phyloP scores from a whole-genome alignment of 805 yeast genomes.

The Zygosaccharomyces rouxii region DNA sequence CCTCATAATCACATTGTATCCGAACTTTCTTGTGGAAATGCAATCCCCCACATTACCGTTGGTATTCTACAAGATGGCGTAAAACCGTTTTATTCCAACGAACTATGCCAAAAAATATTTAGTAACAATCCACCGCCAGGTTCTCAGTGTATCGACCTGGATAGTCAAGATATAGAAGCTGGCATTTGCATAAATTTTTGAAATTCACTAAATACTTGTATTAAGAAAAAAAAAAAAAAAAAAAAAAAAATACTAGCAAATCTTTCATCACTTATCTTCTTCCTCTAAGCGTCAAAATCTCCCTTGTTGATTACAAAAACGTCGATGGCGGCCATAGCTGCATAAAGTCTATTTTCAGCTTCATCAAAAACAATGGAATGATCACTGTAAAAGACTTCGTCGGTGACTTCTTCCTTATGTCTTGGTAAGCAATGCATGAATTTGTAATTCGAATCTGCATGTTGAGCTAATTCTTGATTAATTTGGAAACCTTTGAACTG shows the following conservation, averaged over 20 bases:
- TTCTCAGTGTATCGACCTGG: conserved; percentile 13
- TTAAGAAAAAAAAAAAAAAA: background rate
- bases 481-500: conserved; percentile 89
- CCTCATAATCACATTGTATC: conserved; percentile 11
- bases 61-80: conserved; percentile 49
- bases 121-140: conserved; percentile 6
- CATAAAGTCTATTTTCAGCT: conserved; percentile 93
- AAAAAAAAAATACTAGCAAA: background rate
- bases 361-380: conserved; percentile 87
- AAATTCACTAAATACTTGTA: background rate
- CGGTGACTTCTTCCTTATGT: conserved; percentile 89
- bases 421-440: conserved; percentile 99
- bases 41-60: conserved; percentile 65
- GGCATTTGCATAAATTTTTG: conserved; percentile 22
- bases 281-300: conserved; percentile 35
- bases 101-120: conserved; percentile 27
- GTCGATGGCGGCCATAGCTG: conserved; percentile 92
- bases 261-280: background rate
- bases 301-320: conserved; percentile 86
- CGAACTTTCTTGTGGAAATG: conserved; percentile 38
- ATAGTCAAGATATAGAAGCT: conserved; percentile 12
- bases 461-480: conserved; percentile 53
- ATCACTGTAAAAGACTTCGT: conserved; percentile 83
- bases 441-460: conserved; percentile 69
- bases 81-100: conserved; percentile 52